These are phyloP conservation scores for Avena atlantica DNA, from an alignment of 176 grass and related monocot species.

Conservation along the genomic window DNA sequence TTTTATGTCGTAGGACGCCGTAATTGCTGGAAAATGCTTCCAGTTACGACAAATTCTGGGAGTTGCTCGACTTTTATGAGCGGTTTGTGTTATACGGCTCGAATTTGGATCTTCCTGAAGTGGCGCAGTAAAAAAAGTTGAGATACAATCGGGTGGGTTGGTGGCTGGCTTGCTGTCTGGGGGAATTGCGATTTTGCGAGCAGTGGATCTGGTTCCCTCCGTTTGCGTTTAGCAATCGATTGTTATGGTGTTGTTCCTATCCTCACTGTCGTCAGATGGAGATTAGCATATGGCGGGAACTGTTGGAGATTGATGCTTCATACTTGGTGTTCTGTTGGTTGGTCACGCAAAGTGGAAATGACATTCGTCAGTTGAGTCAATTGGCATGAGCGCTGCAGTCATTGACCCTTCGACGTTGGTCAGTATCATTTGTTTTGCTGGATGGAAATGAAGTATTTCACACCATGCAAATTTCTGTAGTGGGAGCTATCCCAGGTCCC, in stretches of 20 bases:
- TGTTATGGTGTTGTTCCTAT: not conserved
- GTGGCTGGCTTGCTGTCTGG: not conserved
- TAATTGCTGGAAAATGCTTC: not conserved
- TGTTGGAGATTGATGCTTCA: not conserved
- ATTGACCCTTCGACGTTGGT: not conserved
- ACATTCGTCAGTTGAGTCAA: not conserved
- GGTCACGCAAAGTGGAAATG: not conserved
- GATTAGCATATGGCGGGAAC: not conserved
- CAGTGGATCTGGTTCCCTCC: conserved; percentile 32
- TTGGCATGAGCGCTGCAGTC: not conserved
- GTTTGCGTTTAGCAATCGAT: not conserved
- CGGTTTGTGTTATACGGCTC: not conserved
- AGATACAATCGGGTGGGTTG: not conserved
- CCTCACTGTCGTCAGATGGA: not conserved
- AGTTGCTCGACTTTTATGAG: not conserved
- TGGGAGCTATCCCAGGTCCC: not conserved
- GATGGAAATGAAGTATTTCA: conserved; percentile 4
- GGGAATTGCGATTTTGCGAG: not conserved
- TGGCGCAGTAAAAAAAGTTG: not conserved
- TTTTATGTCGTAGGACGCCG: not conserved
- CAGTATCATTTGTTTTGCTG: not conserved
- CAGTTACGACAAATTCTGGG: not conserved
- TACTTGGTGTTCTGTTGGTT: conserved; percentile 5
- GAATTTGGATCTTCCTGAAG: conserved; percentile 5
- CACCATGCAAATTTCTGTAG: not conserved